phyloP scores from a whole-genome alignment of 495 filamentous ascomycete genomes.

The Neurospora pannonica region DNA sequence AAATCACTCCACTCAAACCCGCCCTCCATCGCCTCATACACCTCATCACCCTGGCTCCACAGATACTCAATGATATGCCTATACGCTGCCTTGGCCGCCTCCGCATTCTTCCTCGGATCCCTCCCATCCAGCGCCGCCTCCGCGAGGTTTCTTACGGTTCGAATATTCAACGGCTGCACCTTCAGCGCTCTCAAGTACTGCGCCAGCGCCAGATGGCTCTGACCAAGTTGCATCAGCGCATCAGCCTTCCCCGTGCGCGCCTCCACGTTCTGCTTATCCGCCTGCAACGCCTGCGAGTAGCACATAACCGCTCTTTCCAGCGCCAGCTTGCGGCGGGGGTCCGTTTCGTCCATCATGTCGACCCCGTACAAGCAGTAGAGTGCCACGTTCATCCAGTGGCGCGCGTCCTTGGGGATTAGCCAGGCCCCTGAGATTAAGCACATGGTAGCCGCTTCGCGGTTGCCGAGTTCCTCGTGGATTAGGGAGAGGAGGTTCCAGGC shows the following conservation, averaged over 20 bases:
- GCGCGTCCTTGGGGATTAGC: slow-evolving; percentile 55
- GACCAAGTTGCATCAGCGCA: slow-evolving; percentile 33
- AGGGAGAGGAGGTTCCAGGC: slow-evolving; percentile 70
- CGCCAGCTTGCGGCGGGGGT: slow-evolving; percentile 30
- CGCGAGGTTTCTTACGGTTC: slow-evolving; percentile 53
- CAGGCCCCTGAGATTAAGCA: slow-evolving; percentile 65
- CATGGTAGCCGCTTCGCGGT: slow-evolving; percentile 55
- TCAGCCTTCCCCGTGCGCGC: slow-evolving; percentile 24
- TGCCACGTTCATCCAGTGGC: slow-evolving; percentile 61
- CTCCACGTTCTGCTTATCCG: slow-evolving; percentile 48
- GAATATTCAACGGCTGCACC: slow-evolving; percentile 47
- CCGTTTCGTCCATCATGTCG: slow-evolving; percentile 47
- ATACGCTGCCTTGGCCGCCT: slow-evolving; percentile 52
- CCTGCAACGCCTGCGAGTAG: slow-evolving; percentile 57
- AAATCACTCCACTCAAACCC: slow-evolving; percentile 74
- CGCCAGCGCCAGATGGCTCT: slow-evolving; percentile 44
- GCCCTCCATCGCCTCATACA: slow-evolving; percentile 36
- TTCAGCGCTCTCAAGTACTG: slow-evolving; percentile 59
- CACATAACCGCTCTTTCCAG: slow-evolving; percentile 55
- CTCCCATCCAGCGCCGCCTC: slow-evolving; percentile 53
- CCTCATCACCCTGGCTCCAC: slow-evolving; percentile 15
- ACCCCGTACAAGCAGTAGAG: slow-evolving; percentile 45
- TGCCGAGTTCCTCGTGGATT: slow-evolving; percentile 58
- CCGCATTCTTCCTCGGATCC: slow-evolving; percentile 31
- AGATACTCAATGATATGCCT: slow-evolving; percentile 47